phyloP scores from a whole-genome alignment of 2,329 filamentous ascomycete genomes.

The Trichophyton mentagrophytes region DNA sequence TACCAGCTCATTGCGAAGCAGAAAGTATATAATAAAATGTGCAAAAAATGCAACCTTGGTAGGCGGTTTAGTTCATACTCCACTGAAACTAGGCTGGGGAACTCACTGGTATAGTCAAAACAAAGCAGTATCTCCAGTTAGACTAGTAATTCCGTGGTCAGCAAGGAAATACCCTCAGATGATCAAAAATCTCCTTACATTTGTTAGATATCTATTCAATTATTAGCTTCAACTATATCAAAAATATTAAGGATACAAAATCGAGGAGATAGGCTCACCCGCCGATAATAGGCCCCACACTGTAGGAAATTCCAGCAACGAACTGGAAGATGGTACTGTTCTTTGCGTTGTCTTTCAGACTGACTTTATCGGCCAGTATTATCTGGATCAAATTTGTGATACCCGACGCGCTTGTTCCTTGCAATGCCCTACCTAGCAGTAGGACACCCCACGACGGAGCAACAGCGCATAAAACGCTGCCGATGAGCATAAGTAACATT shows the following conservation, averaged over 20 bases:
- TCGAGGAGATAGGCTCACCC: constrained; percentile 22
- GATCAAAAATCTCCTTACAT: constrained; percentile 15
- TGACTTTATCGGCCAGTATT: constrained; percentile 53
- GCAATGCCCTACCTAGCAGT: constrained; percentile 50
- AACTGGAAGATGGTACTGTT: constrained; percentile 52
- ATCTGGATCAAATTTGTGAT: constrained; percentile 49
- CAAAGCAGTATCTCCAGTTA: constrained; percentile 57
- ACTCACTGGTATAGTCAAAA: constrained; percentile 47
- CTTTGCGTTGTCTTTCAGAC: constrained; percentile 47
- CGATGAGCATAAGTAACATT: constrained; percentile 46
- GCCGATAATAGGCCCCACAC: constrained; percentile 50
- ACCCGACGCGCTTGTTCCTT: constrained; percentile 50
- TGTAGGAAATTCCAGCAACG: constrained; percentile 47
- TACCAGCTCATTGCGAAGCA: constrained; percentile 48
- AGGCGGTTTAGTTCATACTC: constrained; percentile 24
- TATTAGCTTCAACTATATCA: not conserved
- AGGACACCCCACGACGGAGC: constrained; percentile 46
- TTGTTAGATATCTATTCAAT: constrained; percentile 20
- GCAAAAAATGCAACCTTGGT: constrained; percentile 36
- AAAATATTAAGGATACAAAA: not conserved
- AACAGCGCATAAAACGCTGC: constrained; percentile 49
- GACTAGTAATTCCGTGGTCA: constrained; percentile 21
- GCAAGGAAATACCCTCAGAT: constrained; percentile 35
- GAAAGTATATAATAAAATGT: constrained; percentile 42
- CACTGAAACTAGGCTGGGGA: not conserved